phyloP scores from a whole-genome alignment of 495 filamentous ascomycete species.

The Beverwykella pulmonaria region DNA sequence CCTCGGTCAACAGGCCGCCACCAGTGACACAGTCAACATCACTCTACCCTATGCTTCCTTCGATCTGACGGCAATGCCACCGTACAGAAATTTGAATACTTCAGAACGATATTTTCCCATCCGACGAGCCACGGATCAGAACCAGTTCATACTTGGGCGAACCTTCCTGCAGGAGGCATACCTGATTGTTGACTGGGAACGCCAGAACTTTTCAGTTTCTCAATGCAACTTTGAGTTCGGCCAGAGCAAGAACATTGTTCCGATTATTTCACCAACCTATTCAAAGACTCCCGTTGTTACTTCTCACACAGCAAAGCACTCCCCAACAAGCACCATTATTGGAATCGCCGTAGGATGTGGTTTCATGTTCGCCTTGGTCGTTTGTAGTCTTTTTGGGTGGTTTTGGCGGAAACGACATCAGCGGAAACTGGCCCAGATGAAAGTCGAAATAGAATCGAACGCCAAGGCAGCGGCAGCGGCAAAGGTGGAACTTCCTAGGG shows the following conservation, averaged over 20 bases:
- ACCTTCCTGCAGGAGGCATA: slow-evolving; percentile 63
- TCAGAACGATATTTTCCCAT: slow-evolving; percentile 57
- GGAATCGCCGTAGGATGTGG: slow-evolving; percentile 38
- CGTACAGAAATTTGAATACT: slow-evolving; percentile 41
- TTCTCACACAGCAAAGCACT: background rate
- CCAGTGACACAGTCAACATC: slow-evolving; percentile 52
- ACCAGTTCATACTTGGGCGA: slow-evolving; percentile 59
- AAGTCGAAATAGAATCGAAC: slow-evolving; percentile 19
- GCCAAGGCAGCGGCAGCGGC: slow-evolving; percentile 8
- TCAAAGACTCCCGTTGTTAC: background rate
- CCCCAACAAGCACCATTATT: slow-evolving; percentile 34
- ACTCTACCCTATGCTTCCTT: slow-evolving; percentile 58
- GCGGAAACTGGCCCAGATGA: slow-evolving; percentile 5
- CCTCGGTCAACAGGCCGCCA: slow-evolving; percentile 47
- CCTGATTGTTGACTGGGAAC: slow-evolving; percentile 53
- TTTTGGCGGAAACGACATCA: slow-evolving; percentile 32
- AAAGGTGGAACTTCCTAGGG: slow-evolving; percentile 2
- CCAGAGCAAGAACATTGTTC: slow-evolving; percentile 42
- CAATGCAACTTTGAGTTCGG: slow-evolving; percentile 46
- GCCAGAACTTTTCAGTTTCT: slow-evolving; percentile 52
- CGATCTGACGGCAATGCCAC: slow-evolving; percentile 49
- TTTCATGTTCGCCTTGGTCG: slow-evolving; percentile 24
- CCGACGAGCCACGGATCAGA: slow-evolving; percentile 52
- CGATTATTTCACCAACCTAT: slow-evolving; percentile 37
- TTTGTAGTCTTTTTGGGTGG: slow-evolving; percentile 20